Evolutionary conservation across 2,329 filamentous ascomycete genomes (phyloP), one percentile per base, ranked within the genome.

Genomic region (Aureobasidium sp.): DNA sequence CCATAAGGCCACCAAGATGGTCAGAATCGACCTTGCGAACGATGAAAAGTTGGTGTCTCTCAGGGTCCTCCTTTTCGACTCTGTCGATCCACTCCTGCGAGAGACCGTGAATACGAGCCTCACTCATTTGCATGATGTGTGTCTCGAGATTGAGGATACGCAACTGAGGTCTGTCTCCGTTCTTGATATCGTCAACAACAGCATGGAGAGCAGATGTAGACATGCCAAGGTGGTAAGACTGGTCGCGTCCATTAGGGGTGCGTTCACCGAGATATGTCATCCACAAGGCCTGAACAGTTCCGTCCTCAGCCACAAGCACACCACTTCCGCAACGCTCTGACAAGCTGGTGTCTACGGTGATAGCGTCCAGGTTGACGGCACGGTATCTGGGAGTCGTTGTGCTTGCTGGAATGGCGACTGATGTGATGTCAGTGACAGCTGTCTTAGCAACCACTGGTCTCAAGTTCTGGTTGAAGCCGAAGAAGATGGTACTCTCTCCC

Each of bases 1-100:
- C 95, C 34, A 90, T 81, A 16, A 99, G 81, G 16, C 86, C 83
- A n/a, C 76, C 75, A n/a, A 80, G 69, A 68, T 73, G 82, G 27
- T 83, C 83, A 49, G 85, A 86, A 68, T 88, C 80, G 64, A 96
- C 87, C 77, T 99, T 99, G 69, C 91, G 88, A 34, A 99, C 91
- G 89, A 99, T 97, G 79, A 99, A 99, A 41, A 99, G 84, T 76
- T 99, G 94, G 72, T 99, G 94, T 62, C 91, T 89, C 55, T 94
- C 87, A 42, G 90, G 89, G 74, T 99, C 97, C 65, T 91, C 90
- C 66, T 86, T 81, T 59, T 94, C 87, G 2, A 97, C 93, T 74
- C 91, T 89, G 68, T 90, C 83, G 69, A 99, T 96, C 94, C 93
- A 97, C 65, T 95, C 88, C 66, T 97, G 92, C 0, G 90, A 90